Conservation (phyloP, 305 asterid genomes). For the Striga hermonthica region DNA sequence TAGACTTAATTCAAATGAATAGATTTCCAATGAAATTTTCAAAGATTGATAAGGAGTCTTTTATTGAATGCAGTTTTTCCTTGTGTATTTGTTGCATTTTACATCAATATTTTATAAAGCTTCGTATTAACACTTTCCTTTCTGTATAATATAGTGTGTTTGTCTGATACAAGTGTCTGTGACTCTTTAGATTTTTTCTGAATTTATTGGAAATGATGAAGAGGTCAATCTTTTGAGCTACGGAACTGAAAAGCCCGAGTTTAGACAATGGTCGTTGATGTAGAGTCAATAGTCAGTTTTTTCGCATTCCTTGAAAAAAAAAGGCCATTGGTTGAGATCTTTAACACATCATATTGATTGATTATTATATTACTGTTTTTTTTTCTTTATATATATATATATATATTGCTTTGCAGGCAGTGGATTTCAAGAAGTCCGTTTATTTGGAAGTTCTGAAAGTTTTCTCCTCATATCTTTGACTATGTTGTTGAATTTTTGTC, state of each 20-base stretch:
- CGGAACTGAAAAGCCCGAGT: conserved; percentile 88
- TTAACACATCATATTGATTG: conserved; percentile 9
- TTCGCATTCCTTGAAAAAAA: conserved; percentile 16
- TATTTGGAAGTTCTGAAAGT: conserved; percentile 67
- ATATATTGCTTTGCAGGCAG: conserved; percentile 53
- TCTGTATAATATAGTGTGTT: neutral
- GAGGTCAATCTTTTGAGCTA: conserved; percentile 91
- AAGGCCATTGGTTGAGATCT: neutral
- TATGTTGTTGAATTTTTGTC: conserved; percentile 27
- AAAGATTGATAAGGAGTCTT: too few species aligned
- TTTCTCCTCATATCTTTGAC: conserved; percentile 55
- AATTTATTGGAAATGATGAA: conserved; percentile 76
- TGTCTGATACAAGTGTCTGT: conserved; percentile 3
- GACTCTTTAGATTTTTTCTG: conserved; percentile 59
- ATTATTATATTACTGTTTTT: neutral
- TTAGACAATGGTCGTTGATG: conserved; percentile 91
- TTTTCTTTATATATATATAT: neutral
- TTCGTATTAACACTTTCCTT: neutral
- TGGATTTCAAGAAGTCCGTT: conserved; percentile 87
- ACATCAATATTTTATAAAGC: too few species aligned
- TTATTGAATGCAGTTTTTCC: too few species aligned
- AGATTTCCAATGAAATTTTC: too few species aligned
- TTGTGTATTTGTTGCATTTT: too few species aligned
- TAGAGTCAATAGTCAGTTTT: conserved; percentile 67
- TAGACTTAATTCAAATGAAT: too few species aligned